phyloP scores from a whole-genome alignment of 441 rosid genomes.

The Macaranga tanarius region DNA sequence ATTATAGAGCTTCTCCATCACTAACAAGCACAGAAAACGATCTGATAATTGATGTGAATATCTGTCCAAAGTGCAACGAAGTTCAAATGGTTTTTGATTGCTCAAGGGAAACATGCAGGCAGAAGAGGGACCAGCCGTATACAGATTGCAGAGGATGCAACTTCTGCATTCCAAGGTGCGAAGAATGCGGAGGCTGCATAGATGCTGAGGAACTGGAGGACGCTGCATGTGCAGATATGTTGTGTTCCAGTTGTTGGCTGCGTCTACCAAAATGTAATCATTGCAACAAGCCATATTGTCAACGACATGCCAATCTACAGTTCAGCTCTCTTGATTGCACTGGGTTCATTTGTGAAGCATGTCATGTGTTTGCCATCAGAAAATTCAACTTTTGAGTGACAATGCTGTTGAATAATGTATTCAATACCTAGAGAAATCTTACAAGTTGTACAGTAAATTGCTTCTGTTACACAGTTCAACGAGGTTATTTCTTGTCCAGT shows the following conservation, averaged over 20 bases:
- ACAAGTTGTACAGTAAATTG: no score
- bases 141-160: constrained; percentile 55
- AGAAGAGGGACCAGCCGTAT: constrained; percentile 22
- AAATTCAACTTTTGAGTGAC: constrained; percentile 11
- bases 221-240: constrained; percentile 45
- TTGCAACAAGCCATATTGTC: constrained; percentile 76
- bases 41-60: constrained; percentile 61
- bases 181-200: constrained; percentile 58
- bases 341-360: constrained; percentile 56
- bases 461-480: neutral
- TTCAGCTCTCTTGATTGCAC: constrained; percentile 17
- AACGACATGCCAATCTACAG: constrained; percentile 34
- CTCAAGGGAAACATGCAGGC: constrained; percentile 61
- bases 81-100: constrained; percentile 76
- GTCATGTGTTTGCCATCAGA: constrained; percentile 31
- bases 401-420: constrained; percentile 12
- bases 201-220: constrained; percentile 48
- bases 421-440: no score
- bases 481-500: neutral
- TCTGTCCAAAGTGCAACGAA: constrained; percentile 72
- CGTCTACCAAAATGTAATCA: constrained; percentile 64
- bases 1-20: constrained; percentile 22
- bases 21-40: constrained; percentile 34
- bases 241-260: constrained; percentile 77
- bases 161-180: constrained; percentile 65